Conservation (phyloP, 345 rosid genomes). For the Raphanus sativus region DNA sequence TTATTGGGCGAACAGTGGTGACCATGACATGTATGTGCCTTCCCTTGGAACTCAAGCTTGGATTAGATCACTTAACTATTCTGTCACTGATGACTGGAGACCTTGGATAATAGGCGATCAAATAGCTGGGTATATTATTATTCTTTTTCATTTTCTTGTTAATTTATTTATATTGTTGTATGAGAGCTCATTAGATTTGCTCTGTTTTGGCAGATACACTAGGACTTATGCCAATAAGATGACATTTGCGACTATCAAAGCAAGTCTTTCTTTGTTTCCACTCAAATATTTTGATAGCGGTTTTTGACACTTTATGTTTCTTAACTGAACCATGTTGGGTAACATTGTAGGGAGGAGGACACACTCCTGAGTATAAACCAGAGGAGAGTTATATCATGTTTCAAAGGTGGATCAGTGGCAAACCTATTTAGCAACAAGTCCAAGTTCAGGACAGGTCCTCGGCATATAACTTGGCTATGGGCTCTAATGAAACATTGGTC, state of each 20-base stretch:
- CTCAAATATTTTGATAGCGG: not conserved
- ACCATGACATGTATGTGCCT: not conserved
- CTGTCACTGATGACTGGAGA: constrained; percentile 64
- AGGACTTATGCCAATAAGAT: constrained; percentile 63
- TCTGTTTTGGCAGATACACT: constrained; percentile 43
- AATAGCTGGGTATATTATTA: constrained; percentile 41
- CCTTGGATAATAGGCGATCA: constrained; percentile 55
- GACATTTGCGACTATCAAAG: constrained; percentile 47
- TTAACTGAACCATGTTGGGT: not conserved
- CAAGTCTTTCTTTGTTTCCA: not conserved
- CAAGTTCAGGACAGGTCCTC: not conserved
- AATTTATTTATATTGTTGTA: not conserved
- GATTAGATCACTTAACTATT: constrained; percentile 56
- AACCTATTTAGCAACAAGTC: constrained; percentile 6
- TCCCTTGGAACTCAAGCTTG: constrained; percentile 55
- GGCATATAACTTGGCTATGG: not conserved
- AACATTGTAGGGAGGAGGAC: constrained; percentile 62
- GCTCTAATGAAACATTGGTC: not conserved
- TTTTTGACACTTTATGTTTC: not conserved
- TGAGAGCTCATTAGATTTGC: not conserved
- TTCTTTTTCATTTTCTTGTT: not conserved
- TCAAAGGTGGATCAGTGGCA: constrained; percentile 35
- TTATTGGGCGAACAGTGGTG: constrained; percentile 21
- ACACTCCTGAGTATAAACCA: constrained; percentile 58
- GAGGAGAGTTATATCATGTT: constrained; percentile 52